Percentiles rank a stretch among this genome's conserved stretches.
Evolutionary conservation across 2,329 filamentous ascomycete genomes (phyloP).

Genomic region (Colletotrichum theobromicola): DNA sequence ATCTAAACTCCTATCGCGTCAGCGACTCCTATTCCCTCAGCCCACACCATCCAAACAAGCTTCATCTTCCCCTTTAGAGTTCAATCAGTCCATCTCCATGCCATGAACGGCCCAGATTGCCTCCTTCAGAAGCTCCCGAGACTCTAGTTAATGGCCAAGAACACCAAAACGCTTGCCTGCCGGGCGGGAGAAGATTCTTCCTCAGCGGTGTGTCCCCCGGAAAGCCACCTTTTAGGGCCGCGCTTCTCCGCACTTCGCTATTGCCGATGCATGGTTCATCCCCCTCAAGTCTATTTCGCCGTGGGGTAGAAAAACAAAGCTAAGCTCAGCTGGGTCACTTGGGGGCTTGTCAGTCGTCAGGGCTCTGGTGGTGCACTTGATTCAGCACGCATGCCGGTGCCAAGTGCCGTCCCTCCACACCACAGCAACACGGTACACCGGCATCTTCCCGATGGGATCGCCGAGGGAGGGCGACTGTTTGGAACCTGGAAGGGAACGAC

Average conservation of each 20-base stretch:
- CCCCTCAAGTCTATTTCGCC: not conserved
- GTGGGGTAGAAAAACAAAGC: not conserved
- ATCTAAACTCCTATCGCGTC: not conserved
- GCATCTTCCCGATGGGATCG: not conserved
- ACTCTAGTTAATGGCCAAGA: not conserved
- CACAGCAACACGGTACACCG: not conserved
- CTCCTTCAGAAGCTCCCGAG: not conserved
- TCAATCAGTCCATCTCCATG: not conserved
- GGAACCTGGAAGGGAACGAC: not conserved
- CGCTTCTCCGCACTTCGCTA: constrained; percentile 17
- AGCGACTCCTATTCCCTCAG: not conserved
- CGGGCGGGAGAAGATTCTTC: constrained; percentile 5
- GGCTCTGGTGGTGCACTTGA: not conserved
- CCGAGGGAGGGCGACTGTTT: not conserved
- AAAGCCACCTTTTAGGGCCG: not conserved
- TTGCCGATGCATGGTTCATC: constrained; percentile 12
- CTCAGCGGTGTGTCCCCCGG: not conserved
- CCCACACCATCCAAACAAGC: not conserved
- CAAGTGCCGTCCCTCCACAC: constrained; percentile 8
- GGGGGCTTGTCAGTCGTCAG: not conserved
- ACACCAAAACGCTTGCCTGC: not conserved
- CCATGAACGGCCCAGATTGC: not conserved
- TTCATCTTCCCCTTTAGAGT: not conserved
- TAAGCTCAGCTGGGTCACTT: not conserved
- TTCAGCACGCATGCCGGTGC: not conserved